Base-by-base conservation (phyloP, 305 asterid species). In the Fraxinus baroniana region DNA sequence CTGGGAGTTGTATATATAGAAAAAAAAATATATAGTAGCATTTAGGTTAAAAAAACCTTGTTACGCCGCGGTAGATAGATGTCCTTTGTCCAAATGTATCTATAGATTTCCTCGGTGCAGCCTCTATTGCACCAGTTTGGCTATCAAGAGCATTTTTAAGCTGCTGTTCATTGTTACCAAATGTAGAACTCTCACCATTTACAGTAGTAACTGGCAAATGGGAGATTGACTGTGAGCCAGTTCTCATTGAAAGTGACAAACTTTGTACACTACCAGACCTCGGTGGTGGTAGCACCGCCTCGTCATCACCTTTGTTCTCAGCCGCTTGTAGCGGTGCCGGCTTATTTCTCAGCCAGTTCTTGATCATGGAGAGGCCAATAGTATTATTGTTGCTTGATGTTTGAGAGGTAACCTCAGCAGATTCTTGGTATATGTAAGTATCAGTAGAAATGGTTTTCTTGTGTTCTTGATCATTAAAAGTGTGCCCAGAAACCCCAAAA, bases 61-160 rank as follows among this genome's bases (percentile, higher is more conserved):
- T 94, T 36, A 94, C 98, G 41, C 98, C 98, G 46, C 98, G 96
- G 91, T 94, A 94, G 49, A 94, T 93, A 6, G 97, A 94, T 72
- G 98, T 94, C 80, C 98, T 90, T 84, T 94, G 98, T 26, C 98
- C 97, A 78, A 93, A 91, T 0, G 98, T 94, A 30, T 94, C 98
- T 0, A 88, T 80, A 24, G 96, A 88, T 83, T 91, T 93, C 78
- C 89, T 85, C 0, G 97, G 93, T 85, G 84, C 91, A 4, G 91
- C 85, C 62, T 91, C 97, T 2, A 85, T 81, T 35, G 88, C 94
- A 83, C 86, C 90, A 24, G 72, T 86, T 84, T 87, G 91, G 68
- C 62, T 66, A 35, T 80, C 86, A 71, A 82, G 24, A 2, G n/a
- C 18, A 73, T 35, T 32, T 28, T 33, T 15, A 77, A 24, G 66